Percentiles rank a stretch among this genome's conserved stretches.
Evolutionary conservation across 768 basidiomycete species (phyloP).

Genomic region (Termitomyces sp.): DNA sequence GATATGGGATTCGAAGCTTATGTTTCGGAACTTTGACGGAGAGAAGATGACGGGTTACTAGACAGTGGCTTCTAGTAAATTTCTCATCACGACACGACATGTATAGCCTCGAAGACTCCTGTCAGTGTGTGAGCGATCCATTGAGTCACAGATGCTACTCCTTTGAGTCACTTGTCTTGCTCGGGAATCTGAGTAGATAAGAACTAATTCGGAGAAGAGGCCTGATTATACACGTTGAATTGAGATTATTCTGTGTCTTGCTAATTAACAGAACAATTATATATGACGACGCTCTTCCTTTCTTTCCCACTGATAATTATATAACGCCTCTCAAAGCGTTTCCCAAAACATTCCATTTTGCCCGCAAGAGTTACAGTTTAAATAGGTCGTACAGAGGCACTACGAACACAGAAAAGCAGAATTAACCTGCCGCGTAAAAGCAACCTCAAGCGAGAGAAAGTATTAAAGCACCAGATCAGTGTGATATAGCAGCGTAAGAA

Average conservation of each 20-base stretch:
- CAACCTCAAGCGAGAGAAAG: constrained; percentile 31
- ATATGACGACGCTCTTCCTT: background rate
- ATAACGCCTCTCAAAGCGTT: background rate
- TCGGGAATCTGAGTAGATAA: no score
- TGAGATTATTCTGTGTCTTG: no score
- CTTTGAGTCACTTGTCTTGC: no score
- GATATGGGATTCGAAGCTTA: no score
- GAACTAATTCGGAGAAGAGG: no score
- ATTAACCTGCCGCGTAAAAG: constrained; percentile 27
- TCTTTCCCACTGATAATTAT: background rate
- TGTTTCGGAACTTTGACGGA: background rate
- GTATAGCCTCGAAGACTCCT: no score
- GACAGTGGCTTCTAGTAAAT: no score
- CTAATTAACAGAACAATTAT: background rate
- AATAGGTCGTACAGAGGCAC: background rate
- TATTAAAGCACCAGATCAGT: constrained; percentile 35
- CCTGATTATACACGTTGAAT: no score
- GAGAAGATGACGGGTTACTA: no score
- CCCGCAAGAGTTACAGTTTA: background rate
- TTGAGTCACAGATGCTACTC: no score
- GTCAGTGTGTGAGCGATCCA: no score
- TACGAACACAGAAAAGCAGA: constrained; percentile 10
- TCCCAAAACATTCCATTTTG: constrained; percentile 18
- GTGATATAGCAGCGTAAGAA: constrained; percentile 33
- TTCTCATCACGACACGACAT: no score